Evolutionary conservation across 2,329 filamentous ascomycete species (phyloP), one percentile per base, ranked within the genome.

Genomic region (Ustilaginoidea virens): DNA sequence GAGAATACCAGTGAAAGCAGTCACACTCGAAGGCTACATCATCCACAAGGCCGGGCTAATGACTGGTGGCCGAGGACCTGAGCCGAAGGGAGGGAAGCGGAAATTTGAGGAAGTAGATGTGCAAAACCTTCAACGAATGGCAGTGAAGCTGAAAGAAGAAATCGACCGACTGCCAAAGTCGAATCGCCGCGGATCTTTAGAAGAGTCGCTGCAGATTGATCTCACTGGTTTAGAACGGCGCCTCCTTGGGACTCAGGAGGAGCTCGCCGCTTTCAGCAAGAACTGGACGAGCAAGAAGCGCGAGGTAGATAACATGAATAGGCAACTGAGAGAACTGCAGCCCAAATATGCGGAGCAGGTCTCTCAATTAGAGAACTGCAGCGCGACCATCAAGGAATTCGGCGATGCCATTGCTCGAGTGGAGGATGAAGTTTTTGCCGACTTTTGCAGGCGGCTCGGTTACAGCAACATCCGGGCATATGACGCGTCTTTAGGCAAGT

Each of bases 11-110:
- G 86, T 92, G 30, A 96, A 96, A 52, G 86, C 87, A 5, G 87
- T 98, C 9, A 92, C 86, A 1, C 55, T 96, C 9, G 86, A 96
- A 46, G 90, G 90, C n/a, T 87, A 79, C 31, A 79, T 98, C 35
- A 94, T 98, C 38, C 85, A 93, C 59, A 96, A 96, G 50, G 85
- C 81, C 25, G 90, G 90, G 46, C 66, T 92, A 30, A 96, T 98
- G 79, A 96, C 90, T 27, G 90, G 90, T 63, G 90, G 90, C 39
- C 79, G 85, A 36, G 78, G 83, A 17, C 76, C 74, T 1, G 72
- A 79, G 25, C 69, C 74, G 26, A 81, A 80, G 49, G 74, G 76
- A 31, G 71, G 70, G 34, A 80, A 83, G 38, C 77, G 83, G 33
- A 71, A 80, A 29, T 96, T 92, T 55, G 86, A 93, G 44, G 86